Evolutionary conservation across 495 filamentous ascomycete genomes (phyloP), one percentile per base, ranked within the genome.

Genomic region (Hypoxylon crocopeplum): DNA sequence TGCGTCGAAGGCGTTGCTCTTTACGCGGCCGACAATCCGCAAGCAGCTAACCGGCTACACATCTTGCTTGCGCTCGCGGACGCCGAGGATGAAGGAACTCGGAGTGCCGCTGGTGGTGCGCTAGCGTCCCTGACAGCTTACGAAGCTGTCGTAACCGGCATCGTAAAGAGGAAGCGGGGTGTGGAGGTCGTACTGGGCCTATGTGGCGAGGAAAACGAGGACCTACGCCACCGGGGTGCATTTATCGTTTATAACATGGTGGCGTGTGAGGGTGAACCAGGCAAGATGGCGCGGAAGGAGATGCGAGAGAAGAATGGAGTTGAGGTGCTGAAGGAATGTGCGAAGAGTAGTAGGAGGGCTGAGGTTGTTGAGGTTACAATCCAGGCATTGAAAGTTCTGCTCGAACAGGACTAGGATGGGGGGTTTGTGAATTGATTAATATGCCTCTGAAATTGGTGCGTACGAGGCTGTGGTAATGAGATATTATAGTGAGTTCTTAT

Each of bases 31-130:
- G 87, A 85, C 16, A 79, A 79, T 7, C 77, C 84, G 50, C 79
- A 84, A 45, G 89, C 92, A 1, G 77, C 75, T 1, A 87, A 91
- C 48, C 79, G 92, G 15, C 69, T 97, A 45, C 88, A 93, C 64
- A 83, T 97, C 19, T 70, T 98, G 8, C 81, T 97, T 11, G 93
- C 93, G 3, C 82, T 98, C 16, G 86, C 91, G 3, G 93, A 98
- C 66, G 84, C 87, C 1, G 88, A 97, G 48, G 92, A 97, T 63
- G 69, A 81, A 21, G 85, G 81, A 7, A 96, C 93, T 4, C 77
- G 93, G 39, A 83, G 84, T 50, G 94, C 92, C 0, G 92, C 94
- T 3, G 93, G 92, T 7, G 94, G 94, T 0, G 93, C 90, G 0
- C 68, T 98, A 45, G 94, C 94, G 11, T 88, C 87, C 76, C 67